Evolutionary conservation across 129 eudicot genomes (phyloP).

Genomic region (Escallonia herrerae): DNA sequence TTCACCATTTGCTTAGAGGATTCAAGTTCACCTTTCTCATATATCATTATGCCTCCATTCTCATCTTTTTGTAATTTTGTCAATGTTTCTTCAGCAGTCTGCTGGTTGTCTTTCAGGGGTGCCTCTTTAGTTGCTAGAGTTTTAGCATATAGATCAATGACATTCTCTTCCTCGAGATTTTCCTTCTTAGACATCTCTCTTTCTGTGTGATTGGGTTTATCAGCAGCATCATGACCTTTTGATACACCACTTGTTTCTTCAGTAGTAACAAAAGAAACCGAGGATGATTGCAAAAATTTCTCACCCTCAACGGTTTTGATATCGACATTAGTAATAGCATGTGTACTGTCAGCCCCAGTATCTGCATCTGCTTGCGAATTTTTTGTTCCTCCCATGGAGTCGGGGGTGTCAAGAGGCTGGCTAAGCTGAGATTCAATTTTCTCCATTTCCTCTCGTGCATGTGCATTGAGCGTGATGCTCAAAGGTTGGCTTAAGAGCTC

Average conservation of each 20-base stretch:
- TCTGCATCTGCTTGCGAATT: slow-evolving; percentile 6
- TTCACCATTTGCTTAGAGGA: slow-evolving; percentile 1
- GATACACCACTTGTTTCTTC: slow-evolving; percentile 23
- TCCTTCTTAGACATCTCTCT: slow-evolving; percentile 8
- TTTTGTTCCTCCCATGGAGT: slow-evolving; percentile 25
- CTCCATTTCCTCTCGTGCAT: slow-evolving; percentile 22
- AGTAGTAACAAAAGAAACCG: slow-evolving; percentile 21
- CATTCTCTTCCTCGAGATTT: slow-evolving; percentile 13
- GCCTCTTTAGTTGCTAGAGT: slow-evolving; percentile 12
- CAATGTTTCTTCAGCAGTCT: slow-evolving; percentile 7
- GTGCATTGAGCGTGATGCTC: slow-evolving; percentile 13
- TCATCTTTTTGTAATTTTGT: not conserved
- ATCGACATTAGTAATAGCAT: slow-evolving; percentile 4
- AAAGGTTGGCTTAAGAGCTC: slow-evolving; percentile 18
- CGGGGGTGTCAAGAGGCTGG: slow-evolving; percentile 24
- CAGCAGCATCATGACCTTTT: slow-evolving; percentile 24
- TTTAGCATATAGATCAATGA: slow-evolving; percentile 2
- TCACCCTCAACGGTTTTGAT: slow-evolving; percentile 25
- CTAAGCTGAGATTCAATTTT: slow-evolving; percentile 13
- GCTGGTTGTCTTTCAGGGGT: not conserved
- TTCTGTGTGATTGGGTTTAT: slow-evolving; percentile 15
- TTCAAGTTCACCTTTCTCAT: not conserved
- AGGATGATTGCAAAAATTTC: slow-evolving; percentile 31
- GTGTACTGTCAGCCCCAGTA: not conserved
- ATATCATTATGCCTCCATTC: not conserved